Evolutionary conservation across 2,329 filamentous ascomycete species (phyloP), one percentile per base, ranked within the genome.

Genomic region (Pseudogymnoascus sp.): DNA sequence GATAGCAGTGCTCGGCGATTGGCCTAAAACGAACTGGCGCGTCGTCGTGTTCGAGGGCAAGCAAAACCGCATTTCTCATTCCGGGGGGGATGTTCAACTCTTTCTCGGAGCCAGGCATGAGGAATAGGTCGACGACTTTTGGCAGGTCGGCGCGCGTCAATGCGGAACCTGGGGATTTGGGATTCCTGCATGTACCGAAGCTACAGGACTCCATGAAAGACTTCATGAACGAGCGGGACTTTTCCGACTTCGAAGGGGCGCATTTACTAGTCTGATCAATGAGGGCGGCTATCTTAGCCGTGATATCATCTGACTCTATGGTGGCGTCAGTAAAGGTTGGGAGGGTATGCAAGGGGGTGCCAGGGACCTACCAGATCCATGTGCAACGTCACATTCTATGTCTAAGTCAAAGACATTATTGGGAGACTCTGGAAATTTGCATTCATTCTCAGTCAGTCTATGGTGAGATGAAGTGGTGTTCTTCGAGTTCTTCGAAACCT

Each of bases 31-130:
- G 60, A 25, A 75, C 69, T 3, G 68, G 67, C 0, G 79, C 77
- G 63, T 79, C 74, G 0, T 72, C 71, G 5, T 67, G 66, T 18
- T 73, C 69, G 12, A 80, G 71, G 3, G 68, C 73, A 25, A 69
- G 63, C 7, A 80, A 74, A 11, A 75, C 77, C 5, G 73, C 66
- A 40, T 73, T 71, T 40, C 79, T 77, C 65, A 80, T 75, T 1
- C 72, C 64, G 0, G 76, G 72, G 3, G 79, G 77, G 64, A 81
- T 77, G 69, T 81, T 81, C 63, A 81, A 75, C 65, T 81, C 79
- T 68, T 79, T 80, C 46, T 76, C 73, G 1, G 77, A 71, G 5
- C 73, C 74, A 1, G 78, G 76, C 12, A 73, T 59, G 9, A 81
- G 74, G 65, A 78, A 81, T 1, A 75, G 74, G 31, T 72, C 68